Conservation (phyloP, 306 rosid species). For the Mimosa pudica region DNA sequence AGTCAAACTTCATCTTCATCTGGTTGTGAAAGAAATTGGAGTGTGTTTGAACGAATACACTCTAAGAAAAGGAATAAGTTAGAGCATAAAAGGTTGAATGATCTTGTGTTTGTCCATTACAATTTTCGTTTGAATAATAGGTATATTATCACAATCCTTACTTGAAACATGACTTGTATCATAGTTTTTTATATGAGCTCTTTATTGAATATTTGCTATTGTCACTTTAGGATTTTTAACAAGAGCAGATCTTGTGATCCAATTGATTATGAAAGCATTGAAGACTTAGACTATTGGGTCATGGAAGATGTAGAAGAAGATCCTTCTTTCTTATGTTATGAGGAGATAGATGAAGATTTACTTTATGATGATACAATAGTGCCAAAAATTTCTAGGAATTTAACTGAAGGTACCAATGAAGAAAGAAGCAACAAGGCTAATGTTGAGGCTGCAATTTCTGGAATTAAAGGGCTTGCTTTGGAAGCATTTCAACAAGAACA, state of each 20-base stretch:
- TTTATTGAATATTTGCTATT: neutral
- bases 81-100: neutral
- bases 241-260: neutral
- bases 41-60: neutral
- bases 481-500: neutral
- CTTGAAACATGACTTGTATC: neutral
- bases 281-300: neutral
- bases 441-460: neutral
- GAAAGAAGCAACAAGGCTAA: neutral
- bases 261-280: neutral
- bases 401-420: neutral
- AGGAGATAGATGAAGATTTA: neutral
- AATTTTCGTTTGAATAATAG: neutral
- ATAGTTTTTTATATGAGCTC: neutral
- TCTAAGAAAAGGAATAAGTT: neutral
- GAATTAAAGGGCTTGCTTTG: neutral
- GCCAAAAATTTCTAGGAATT: neutral
- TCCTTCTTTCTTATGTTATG: neutral
- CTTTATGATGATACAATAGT: neutral
- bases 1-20: neutral
- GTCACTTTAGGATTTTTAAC: neutral
- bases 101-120: neutral
- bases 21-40: neutral
- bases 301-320: neutral
- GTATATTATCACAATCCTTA: neutral